Evolutionary conservation across 2,329 filamentous ascomycete genomes (phyloP).

Genomic region (Pseudogymnoascus sp.): DNA sequence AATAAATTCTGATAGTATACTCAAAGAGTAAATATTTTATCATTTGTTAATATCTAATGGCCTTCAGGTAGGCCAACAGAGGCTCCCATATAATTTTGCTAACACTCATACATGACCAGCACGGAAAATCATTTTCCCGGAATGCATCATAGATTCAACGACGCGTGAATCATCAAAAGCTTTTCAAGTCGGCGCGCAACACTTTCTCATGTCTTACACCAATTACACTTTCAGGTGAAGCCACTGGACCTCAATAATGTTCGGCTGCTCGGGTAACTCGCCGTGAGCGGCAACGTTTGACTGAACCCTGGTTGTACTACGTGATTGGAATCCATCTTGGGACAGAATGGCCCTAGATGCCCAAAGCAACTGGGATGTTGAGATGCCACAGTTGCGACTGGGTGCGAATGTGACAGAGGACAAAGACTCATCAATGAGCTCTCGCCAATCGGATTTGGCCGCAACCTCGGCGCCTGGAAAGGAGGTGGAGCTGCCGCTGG

Average conservation of each 20-base stretch:
- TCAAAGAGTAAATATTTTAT: neutral
- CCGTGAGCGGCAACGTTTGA: neutral
- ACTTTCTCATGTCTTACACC: neutral
- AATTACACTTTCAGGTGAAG: constrained; percentile 1
- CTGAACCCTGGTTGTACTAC: neutral
- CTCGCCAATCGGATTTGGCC: neutral
- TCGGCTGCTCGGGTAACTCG: neutral
- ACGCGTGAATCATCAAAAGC: neutral
- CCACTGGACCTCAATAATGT: neutral
- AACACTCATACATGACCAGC: neutral
- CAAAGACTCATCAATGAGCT: neutral
- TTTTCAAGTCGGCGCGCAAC: neutral
- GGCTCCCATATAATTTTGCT: neutral
- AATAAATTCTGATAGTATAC: neutral
- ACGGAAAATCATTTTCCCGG: neutral
- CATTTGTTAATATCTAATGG: neutral
- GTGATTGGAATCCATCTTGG: neutral
- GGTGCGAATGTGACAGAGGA: neutral
- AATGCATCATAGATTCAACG: constrained; percentile 4
- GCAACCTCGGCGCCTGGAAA: neutral
- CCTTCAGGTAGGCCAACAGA: neutral
- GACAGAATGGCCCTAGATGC: constrained; percentile 23
- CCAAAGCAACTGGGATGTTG: constrained; percentile 27
- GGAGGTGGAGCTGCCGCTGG: constrained; percentile 25
- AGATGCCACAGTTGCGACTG: constrained; percentile 22